Conservation (phyloP, 1,139 yeast species). For the Protomyces inouyei region DNA sequence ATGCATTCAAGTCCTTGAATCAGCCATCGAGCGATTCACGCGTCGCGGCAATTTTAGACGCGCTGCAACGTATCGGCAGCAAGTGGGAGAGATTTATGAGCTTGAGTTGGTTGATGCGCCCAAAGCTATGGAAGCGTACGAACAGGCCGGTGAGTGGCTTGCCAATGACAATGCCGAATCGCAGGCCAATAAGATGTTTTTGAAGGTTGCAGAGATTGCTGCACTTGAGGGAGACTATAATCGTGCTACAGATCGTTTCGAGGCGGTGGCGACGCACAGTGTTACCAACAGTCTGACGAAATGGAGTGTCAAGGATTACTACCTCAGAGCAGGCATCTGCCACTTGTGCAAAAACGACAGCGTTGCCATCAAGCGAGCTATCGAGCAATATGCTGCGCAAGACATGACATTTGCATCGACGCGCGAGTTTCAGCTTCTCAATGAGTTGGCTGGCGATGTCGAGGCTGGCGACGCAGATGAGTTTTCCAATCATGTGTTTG, state of each 20-base stretch:
- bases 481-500: conserved; percentile 69
- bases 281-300: conserved; percentile 69
- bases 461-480: conserved; percentile 74
- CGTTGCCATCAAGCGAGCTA: conserved; percentile 75
- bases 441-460: conserved; percentile 64
- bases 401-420: conserved; percentile 77
- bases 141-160: conserved; percentile 95
- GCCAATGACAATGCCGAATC: conserved; percentile 92
- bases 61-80: conserved; percentile 90
- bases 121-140: conserved; percentile 72
- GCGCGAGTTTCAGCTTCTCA: conserved; percentile 54
- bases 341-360: conserved; percentile 65
- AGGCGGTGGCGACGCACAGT: conserved; percentile 39
- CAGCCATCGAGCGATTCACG: conserved; percentile 79
- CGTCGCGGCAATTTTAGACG: conserved; percentile 90
- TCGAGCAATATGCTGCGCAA: conserved; percentile 59
- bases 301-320: conserved; percentile 92
- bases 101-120: conserved; percentile 59
- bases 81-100: conserved; percentile 82
- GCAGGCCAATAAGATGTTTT: conserved; percentile 75
- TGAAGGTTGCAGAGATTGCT: conserved; percentile 84
- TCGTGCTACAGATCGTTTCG: conserved; percentile 26
- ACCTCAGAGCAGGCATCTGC: conserved; percentile 75
- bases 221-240: conserved; percentile 66
- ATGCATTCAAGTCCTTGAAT: conserved; percentile 52